phyloP scores from a whole-genome alignment of 768 basidiomycete species.

The Suillus subluteus region DNA sequence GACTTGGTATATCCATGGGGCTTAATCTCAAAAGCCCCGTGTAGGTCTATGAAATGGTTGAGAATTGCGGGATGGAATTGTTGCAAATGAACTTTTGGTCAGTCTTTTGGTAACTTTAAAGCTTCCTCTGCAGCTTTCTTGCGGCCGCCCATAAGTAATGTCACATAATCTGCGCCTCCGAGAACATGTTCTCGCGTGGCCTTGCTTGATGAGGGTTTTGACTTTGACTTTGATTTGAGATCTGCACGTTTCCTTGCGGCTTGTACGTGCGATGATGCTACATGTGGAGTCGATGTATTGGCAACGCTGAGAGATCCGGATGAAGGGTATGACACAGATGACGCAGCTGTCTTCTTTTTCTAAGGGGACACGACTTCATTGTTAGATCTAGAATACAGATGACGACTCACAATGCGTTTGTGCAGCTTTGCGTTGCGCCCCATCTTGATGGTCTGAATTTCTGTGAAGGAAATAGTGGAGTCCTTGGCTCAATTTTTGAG shows the following conservation, averaged over 20 bases:
- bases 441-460: conserved; percentile 23
- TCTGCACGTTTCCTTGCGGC: conserved; percentile 32
- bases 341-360: conserved; percentile 28
- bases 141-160: conserved; percentile 71
- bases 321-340: conserved; percentile 15
- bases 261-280: conserved; percentile 16
- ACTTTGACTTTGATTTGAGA: conserved; percentile 27
- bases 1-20: not conserved
- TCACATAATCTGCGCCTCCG: conserved; percentile 79
- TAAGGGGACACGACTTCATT: conserved; percentile 11
- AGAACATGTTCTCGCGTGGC: conserved; percentile 48
- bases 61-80: conserved; percentile 66
- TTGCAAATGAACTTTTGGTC: conserved; percentile 38
- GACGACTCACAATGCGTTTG: conserved; percentile 35
- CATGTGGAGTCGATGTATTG: conserved; percentile 3
- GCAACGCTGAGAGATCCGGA: conserved; percentile 4
- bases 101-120: conserved; percentile 50
- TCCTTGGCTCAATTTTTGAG: no score
- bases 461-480: no score
- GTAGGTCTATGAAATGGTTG: conserved; percentile 65
- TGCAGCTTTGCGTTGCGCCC: conserved; percentile 40
- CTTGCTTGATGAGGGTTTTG: conserved; percentile 10
- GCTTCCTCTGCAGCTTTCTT: conserved; percentile 70
- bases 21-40: not conserved
- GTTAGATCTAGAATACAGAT: not conserved